Evolutionary conservation across 2,329 filamentous ascomycete species (phyloP).

Genomic region (Tolypocladium capitatum): DNA sequence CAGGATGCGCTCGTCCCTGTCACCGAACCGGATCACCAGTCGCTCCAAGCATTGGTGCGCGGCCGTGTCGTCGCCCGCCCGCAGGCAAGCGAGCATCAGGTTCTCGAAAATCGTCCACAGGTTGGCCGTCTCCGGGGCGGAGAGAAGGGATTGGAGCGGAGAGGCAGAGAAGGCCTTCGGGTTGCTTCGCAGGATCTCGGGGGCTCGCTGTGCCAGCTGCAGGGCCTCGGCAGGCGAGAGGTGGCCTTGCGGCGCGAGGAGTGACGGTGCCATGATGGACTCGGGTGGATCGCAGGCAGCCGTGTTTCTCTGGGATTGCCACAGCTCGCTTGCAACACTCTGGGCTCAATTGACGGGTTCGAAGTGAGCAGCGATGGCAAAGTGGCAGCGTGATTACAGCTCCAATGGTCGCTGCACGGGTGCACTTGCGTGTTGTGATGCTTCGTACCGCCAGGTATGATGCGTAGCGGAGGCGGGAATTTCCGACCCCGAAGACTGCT

Average conservation of each 20-base stretch:
- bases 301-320: not conserved
- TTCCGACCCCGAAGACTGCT: not conserved
- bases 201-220: conserved; percentile 47
- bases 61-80: conserved; percentile 67
- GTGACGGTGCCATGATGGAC: conserved; percentile 32
- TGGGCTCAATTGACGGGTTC: not conserved
- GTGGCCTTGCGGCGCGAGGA: conserved; percentile 43
- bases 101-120: conserved; percentile 82
- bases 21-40: conserved; percentile 68
- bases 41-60: conserved; percentile 64
- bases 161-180: conserved; percentile 42
- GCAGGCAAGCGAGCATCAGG: conserved; percentile 69
- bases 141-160: conserved; percentile 37
- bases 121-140: conserved; percentile 57
- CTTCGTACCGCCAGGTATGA: no score
- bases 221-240: conserved; percentile 43
- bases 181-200: conserved; percentile 38
- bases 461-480: not conserved
- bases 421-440: no score
- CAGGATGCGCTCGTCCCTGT: conserved; percentile 73
- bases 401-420: no score
- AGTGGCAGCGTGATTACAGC: not conserved
- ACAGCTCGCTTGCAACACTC: not conserved
- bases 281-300: not conserved
- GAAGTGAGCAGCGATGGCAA: not conserved